A percentile compares a stretch with the other conserved stretches of the same genome.
Evolutionary conservation across 371 early-diverging fungal genomes (phyloP).

Genomic region (Neoconidiobolus thromboides): DNA sequence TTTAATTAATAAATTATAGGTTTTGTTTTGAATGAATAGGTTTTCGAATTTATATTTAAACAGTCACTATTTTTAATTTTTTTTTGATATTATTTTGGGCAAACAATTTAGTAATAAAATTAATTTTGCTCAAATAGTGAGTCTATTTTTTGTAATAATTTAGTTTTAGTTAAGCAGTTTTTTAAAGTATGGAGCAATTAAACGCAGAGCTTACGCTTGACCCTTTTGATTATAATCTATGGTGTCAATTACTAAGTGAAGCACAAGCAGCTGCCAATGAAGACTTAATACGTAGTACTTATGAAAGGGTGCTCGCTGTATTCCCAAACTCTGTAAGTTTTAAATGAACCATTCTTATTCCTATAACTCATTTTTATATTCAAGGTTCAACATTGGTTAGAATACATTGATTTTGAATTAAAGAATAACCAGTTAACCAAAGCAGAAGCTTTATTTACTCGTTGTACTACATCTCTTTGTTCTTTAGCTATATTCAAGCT

Average conservation of each 20-base stretch:
- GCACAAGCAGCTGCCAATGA: conserved; percentile 33
- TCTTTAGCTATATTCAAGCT: conserved; percentile 76
- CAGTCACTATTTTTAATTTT: not conserved
- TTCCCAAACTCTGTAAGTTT: conserved; percentile 61
- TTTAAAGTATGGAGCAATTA: no score
- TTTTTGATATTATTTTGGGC: no score
- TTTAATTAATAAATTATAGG: conserved; percentile 11
- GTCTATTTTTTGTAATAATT: no score
- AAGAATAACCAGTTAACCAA: conserved; percentile 46
- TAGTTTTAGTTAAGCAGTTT: no score
- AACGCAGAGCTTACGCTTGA: no score
- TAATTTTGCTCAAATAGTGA: no score
- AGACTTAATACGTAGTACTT: conserved; percentile 39
- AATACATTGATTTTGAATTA: conserved; percentile 68
- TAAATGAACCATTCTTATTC: not conserved
- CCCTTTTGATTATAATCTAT: conserved; percentile 8
- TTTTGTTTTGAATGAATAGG: not conserved
- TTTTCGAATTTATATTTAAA: not conserved
- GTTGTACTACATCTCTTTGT: conserved; percentile 55
- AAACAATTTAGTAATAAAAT: no score
- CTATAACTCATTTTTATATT: not conserved
- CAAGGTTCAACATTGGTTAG: conserved; percentile 65
- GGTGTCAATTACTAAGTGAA: conserved; percentile 37
- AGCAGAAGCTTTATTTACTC: conserved; percentile 69
- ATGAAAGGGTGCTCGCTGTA: conserved; percentile 46